Conservation (phyloP, 2,329 filamentous ascomycete genomes). For the Colletotrichum scovillei region DNA sequence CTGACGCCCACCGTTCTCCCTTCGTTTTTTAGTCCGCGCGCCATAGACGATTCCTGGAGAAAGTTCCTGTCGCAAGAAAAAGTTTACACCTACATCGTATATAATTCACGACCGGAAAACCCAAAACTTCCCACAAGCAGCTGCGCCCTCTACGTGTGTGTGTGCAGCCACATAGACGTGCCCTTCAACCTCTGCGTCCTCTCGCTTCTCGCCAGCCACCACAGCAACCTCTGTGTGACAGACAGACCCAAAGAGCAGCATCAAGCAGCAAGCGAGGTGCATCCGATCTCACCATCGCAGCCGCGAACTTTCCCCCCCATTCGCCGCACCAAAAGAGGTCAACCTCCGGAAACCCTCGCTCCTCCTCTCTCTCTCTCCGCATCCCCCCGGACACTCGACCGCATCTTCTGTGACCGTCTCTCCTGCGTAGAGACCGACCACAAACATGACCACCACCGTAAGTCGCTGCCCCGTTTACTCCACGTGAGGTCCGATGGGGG, state of each 20-base stretch:
- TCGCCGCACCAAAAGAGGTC: background rate
- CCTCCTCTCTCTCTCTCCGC: background rate
- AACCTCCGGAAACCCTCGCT: constrained; percentile 25
- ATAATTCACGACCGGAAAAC: constrained; percentile 27
- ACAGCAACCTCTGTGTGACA: background rate
- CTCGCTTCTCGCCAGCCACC: background rate
- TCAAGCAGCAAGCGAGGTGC: background rate
- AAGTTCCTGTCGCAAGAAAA: constrained; percentile 30
- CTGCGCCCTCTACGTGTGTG: background rate
- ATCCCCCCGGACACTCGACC: constrained; percentile 34
- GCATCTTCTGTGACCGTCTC: constrained; percentile 40
- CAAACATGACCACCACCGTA: constrained; percentile 51
- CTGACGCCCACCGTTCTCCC: constrained; percentile 27
- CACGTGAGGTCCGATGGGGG: constrained; percentile 33
- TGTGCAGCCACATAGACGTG: background rate
- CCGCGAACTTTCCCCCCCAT: background rate
- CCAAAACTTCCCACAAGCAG: constrained; percentile 7
- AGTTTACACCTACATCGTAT: constrained; percentile 32
- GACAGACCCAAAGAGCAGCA: background rate
- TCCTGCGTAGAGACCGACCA: constrained; percentile 34
- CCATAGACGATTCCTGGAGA: constrained; percentile 35
- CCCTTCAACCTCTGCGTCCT: background rate
- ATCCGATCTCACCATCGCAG: background rate
- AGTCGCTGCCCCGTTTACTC: constrained; percentile 41
- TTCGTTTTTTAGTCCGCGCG: constrained; percentile 29